Evolutionary conservation across 2,329 filamentous ascomycete species (phyloP).

Genomic region (Pyricularia sp.): DNA sequence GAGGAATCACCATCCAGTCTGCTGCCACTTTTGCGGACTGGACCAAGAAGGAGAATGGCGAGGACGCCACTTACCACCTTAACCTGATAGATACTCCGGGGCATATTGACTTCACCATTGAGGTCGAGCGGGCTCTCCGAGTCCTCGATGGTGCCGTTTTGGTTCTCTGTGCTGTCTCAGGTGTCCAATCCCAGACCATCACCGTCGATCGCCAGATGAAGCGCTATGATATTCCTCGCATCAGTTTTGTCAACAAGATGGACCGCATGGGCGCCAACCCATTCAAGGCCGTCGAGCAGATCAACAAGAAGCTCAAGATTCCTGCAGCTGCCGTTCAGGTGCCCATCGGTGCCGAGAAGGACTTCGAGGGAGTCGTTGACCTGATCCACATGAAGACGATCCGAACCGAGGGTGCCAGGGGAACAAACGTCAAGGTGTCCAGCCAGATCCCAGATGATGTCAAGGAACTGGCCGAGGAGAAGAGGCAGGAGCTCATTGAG

Average conservation of each 20-base stretch:
- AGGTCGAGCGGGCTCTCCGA: conserved; percentile 88
- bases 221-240: conserved; percentile 87
- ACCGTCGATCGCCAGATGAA: conserved; percentile 98
- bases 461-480: conserved; percentile 63
- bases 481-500: conserved; percentile 77
- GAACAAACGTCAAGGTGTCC: conserved; percentile 61
- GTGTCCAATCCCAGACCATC: conserved; percentile 95
- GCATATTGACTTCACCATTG: conserved; percentile 98
- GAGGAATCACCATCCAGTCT: conserved; percentile 98
- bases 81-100: conserved; percentile 98
- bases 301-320: conserved; percentile 90
- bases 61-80: conserved; percentile 88
- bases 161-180: conserved; percentile 95
- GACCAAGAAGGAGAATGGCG: conserved; percentile 65
- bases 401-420: conserved; percentile 77
- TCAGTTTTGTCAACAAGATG: conserved; percentile 99
- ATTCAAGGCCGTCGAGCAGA: conserved; percentile 94
- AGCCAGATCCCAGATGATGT: conserved; percentile 78
- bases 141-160: conserved; percentile 95
- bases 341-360: conserved; percentile 83
- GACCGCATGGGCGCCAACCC: conserved; percentile 97
- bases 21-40: conserved; percentile 97
- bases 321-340: conserved; percentile 88
- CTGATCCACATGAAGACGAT: conserved; percentile 84
- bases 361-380: conserved; percentile 86